phyloP scores from a whole-genome alignment of 257 asterid species.

The Penstemon barbatus region DNA sequence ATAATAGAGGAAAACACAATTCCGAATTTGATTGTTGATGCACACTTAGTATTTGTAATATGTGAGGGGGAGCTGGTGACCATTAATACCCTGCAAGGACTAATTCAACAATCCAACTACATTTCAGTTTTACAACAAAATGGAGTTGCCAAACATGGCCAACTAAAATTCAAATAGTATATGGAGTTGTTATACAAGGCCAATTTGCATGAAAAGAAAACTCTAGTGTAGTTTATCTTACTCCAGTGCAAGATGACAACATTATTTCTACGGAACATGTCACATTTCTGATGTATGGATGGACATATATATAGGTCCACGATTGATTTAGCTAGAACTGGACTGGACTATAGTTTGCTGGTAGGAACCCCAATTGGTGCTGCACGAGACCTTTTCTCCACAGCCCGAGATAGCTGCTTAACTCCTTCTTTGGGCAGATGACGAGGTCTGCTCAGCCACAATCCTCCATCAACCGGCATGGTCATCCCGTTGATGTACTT shows the following conservation, averaged over 20 bases:
- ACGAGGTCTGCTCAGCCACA: conserved; percentile 78
- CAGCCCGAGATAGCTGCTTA: conserved; percentile 58
- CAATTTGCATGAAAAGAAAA: conserved; percentile 11
- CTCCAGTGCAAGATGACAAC: neutral
- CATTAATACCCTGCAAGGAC: neutral
- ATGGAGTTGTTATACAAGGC: neutral
- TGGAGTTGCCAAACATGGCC: neutral
- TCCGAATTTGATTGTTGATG: no score
- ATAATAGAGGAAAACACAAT: no score
- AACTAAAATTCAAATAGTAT: neutral
- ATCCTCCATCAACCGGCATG: conserved; percentile 72
- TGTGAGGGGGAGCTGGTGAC: no score
- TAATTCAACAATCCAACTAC: neutral
- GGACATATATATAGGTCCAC: neutral
- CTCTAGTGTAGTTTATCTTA: neutral
- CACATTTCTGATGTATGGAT: neutral
- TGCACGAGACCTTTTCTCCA: conserved; percentile 70
- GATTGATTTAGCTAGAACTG: neutral
- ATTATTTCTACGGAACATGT: neutral
- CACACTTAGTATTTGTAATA: no score
- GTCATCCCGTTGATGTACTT: conserved; percentile 71
- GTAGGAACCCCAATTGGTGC: conserved; percentile 59
- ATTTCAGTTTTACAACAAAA: conserved; percentile 6
- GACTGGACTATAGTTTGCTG: conserved; percentile 57
- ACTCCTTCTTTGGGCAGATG: conserved; percentile 64